phyloP scores from a whole-genome alignment of 2,329 filamentous ascomycete genomes.

The Claviceps arundinis region DNA sequence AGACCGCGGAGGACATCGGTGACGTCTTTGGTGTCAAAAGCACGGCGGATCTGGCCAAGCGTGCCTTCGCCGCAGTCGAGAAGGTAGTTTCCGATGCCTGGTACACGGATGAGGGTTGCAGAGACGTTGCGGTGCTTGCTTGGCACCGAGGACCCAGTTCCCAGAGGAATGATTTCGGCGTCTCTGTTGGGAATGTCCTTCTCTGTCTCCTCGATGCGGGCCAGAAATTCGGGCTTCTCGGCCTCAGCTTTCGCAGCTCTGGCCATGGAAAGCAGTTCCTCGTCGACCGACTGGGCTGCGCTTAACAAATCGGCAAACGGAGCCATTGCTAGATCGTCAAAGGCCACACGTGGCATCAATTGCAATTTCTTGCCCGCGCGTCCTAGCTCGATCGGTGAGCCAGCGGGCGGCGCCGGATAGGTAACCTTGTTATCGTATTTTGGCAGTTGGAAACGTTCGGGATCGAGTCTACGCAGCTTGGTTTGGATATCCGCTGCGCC shows the following conservation, averaged over 20 bases:
- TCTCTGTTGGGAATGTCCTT: conserved; percentile 60
- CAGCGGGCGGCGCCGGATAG: conserved; percentile 12
- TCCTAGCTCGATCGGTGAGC: conserved; percentile 22
- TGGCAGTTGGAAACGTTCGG: conserved; percentile 58
- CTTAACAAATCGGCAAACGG: conserved; percentile 33
- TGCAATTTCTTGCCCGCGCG: conserved; percentile 30
- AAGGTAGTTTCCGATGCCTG: conserved; percentile 75
- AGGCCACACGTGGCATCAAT: conserved; percentile 32
- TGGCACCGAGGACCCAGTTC: conserved; percentile 80
- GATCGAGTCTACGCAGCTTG: conserved; percentile 59
- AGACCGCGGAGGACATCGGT: conserved; percentile 63
- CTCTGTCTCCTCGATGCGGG: conserved; percentile 37
- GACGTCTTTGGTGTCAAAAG: conserved; percentile 53
- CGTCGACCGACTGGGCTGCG: conserved; percentile 26
- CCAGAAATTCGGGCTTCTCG: conserved; percentile 30
- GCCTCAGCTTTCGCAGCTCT: conserved; percentile 29
- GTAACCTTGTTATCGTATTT: conserved; percentile 41
- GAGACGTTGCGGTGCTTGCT: conserved; percentile 96
- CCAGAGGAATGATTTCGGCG: conserved; percentile 72
- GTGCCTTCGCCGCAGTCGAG: conserved; percentile 91
- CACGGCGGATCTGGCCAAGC: conserved; percentile 68
- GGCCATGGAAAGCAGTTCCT: conserved; percentile 39
- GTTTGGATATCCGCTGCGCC: conserved; percentile 53
- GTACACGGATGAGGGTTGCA: conserved; percentile 70
- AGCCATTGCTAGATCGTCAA: conserved; percentile 32